Evolutionary conservation across 2,329 filamentous ascomycete species (phyloP), one percentile per base, ranked within the genome.

Genomic region (Penicillium sp.): DNA sequence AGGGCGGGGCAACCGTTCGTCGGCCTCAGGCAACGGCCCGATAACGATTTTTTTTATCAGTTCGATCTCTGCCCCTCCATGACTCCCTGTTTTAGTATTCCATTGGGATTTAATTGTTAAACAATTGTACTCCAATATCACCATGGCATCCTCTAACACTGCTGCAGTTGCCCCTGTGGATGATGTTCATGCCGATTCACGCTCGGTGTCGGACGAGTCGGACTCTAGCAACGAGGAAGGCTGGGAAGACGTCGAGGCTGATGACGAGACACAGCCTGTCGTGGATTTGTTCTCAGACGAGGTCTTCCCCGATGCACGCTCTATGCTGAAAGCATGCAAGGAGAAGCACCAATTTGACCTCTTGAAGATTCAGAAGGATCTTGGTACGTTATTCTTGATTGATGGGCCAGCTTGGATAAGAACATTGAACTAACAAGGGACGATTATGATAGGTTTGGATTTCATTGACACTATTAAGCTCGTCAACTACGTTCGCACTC

Each of bases 401-500:
- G 9, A 19, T 35, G 16, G 13, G 23, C 16, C 11, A 21, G 6
- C 19, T 45, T 45, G 16, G 27, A 25, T 8, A 53, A 47, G 27
- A 29, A 52, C 61, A 43, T 50, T 44, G 50, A 31, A 47, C 58
- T 62, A 57, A 60, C 39, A 55, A n/a, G 31, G 51, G 52, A 54
- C 47, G 19, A 57, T 77, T 75, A 23, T 73, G 21, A 16, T 85
- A 69, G 81, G 78, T 23, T 80, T 92, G 45, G 89, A 93, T 68
- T 92, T 92, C 65, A 82, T 91, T 58, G 89, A 86, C 27, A 85
- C 82, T 58, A 85, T 93, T 66, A 92, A 88, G 74, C 79, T 93
- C 33, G 85, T 92, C 71, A 93, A 93, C 71, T 92, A 86, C 66
- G 70, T 83, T 50, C 79, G 81, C 19, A 75, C 78, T 13, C 72